phyloP scores from a whole-genome alignment of 1,139 yeast genomes.

The Yamadazyma triangularis region DNA sequence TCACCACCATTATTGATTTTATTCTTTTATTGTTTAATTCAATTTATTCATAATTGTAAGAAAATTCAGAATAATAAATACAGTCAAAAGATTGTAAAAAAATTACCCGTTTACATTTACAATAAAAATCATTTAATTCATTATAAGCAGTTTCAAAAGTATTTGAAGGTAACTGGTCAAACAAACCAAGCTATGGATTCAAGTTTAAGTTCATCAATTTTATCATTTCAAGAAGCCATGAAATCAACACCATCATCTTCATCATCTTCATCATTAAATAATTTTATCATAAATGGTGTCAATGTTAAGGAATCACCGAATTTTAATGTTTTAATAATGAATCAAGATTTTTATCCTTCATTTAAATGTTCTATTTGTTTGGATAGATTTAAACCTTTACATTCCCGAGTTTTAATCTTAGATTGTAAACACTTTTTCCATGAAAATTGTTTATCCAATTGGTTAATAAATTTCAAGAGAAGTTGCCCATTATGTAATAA shows the following conservation, averaged over 20 bases:
- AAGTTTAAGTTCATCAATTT: conserved; percentile 3
- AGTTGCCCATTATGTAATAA: conserved; percentile 45
- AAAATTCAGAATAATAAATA: conserved; percentile 23
- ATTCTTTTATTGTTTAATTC: conserved; percentile 29
- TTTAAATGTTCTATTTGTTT: conserved; percentile 46
- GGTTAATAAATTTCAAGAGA: conserved; percentile 42
- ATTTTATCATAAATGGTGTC: conserved; percentile 28
- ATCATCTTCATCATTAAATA: conserved; percentile 16
- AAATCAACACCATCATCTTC: conserved; percentile 19
- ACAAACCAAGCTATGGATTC: conserved; percentile 10
- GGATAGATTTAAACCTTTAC: conserved; percentile 34
- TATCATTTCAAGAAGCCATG: conserved; percentile 1
- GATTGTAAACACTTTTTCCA: conserved; percentile 44
- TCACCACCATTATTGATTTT: conserved; percentile 43
- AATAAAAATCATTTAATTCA: conserved; percentile 33
- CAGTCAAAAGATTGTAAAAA: conserved; percentile 32
- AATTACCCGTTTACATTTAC: conserved; percentile 37
- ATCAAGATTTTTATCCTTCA: conserved; percentile 36
- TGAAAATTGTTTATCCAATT: conserved; percentile 40
- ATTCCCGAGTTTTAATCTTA: conserved; percentile 36
- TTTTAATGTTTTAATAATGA: conserved; percentile 25
- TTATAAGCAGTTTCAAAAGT: conserved; percentile 21
- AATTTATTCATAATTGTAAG: conserved; percentile 27
- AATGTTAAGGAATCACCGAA: conserved; percentile 20
- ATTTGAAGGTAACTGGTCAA: conserved; percentile 23